Evolutionary conservation across 2,329 filamentous ascomycete species (phyloP).

Genomic region (Eurotiales sp.): DNA sequence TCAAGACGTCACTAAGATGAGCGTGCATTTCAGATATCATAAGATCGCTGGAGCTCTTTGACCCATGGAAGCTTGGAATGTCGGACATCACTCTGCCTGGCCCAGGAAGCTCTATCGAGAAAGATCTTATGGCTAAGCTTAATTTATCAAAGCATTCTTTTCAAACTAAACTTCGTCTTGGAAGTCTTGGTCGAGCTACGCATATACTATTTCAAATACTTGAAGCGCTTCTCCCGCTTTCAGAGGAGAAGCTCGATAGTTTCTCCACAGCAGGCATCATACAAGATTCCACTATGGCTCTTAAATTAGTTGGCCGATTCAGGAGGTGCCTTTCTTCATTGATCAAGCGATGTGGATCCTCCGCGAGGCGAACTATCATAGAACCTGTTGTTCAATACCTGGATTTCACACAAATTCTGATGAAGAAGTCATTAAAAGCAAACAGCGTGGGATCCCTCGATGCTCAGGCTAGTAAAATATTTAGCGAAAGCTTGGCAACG

Average conservation of each 20-base stretch:
- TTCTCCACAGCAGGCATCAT: conserved; percentile 23
- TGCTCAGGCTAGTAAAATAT: conserved; percentile 24
- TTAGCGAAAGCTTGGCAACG: conserved; percentile 29
- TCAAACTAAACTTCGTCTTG: conserved; percentile 23
- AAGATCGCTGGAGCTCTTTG: conserved; percentile 35
- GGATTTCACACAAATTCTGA: conserved; percentile 21
- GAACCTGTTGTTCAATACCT: conserved; percentile 27
- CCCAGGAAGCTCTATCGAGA: conserved; percentile 22
- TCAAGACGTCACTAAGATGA: conserved; percentile 17
- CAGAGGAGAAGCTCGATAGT: conserved; percentile 15
- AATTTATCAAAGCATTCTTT: conserved; percentile 28
- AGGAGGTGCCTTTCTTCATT: conserved; percentile 28
- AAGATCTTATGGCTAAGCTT: conserved; percentile 28
- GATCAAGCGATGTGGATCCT: conserved; percentile 19
- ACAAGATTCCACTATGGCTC: conserved; percentile 31
- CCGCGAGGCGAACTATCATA: conserved; percentile 16
- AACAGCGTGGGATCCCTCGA: conserved; percentile 21
- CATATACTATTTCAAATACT: conserved; percentile 27
- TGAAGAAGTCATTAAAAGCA: conserved; percentile 19
- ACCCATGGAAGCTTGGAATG: conserved; percentile 15
- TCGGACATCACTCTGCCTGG: conserved; percentile 25
- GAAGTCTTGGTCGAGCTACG: conserved; percentile 24
- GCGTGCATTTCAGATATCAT: conserved; percentile 40
- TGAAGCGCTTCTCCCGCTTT: conserved; percentile 25
- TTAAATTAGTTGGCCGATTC: conserved; percentile 32